Base-by-base conservation (phyloP, 495 filamentous ascomycete species). In the Aspergillus sparsus region DNA sequence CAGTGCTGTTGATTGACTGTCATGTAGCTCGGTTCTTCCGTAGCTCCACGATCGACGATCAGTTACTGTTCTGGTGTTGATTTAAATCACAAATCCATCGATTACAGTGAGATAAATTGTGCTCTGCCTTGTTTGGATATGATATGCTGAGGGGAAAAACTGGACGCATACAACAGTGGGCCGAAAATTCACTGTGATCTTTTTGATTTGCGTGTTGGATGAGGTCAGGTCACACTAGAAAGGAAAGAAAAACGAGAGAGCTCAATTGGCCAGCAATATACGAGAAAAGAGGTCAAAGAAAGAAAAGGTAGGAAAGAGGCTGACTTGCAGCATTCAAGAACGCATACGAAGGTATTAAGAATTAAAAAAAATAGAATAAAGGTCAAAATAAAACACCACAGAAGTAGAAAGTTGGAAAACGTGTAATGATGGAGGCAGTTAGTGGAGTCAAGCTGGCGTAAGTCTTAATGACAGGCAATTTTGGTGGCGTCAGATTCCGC, bases 401-500 rank as follows among this genome's bases (percentile, higher is more conserved):
- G 21, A 12, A n/a, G 36, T n/a, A 39, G 41, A 54, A 54, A 41
- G 44, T 54, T 15, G 41, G 15, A 27, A 12, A 41, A 33, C 42
- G 50, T 49, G 44, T 10, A 47, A 47, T 5, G 18, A n/a, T 16
- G 39, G 5, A 42, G 5, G 15, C 12, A 0, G 15, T 59, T 36
- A 13, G 58, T 52, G 49, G 57, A 45, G 44, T 47, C 15, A 10
- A 15, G 41, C 31, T 8, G 56, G 12, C 34, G 56, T 59, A 36
- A 49, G 21, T 27, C 21, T 27, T 60, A 60, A 53, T 60, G 50
- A 8, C 41, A n/a, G 49, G 36, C 15, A 54, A 10, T 12, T 34
- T 63, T 61, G 55, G 53, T 61, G 53, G 62, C 54, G 62, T 33
- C 54, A 16, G 37, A 51, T 3, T 32, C 54, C 60, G 42, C 49